Base-by-base conservation (phyloP, 805 yeast species). In the Lipomyces yamanashiensis region DNA sequence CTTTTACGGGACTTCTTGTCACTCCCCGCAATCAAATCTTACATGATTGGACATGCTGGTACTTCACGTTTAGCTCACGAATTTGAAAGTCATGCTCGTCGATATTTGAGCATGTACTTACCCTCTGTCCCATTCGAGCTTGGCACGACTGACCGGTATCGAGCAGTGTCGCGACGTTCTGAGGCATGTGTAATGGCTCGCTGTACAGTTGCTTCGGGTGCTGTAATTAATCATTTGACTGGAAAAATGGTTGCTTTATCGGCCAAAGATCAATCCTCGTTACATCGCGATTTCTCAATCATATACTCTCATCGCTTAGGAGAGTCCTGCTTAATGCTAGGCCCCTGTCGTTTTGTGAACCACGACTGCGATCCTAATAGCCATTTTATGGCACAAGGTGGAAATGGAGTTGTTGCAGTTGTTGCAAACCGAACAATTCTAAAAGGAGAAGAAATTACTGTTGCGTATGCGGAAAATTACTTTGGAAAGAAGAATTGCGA, bases 361-460 rank as follows among this genome's bases (percentile, higher is more conserved):
- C 84, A 81, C 67, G 80, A 81, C 67, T 81, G 84, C 68, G 65
- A 74, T n/a, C 76, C 81, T 4, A 81, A 81, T 67, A 75, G 80
- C 1, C 72, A 71, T 44, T 80, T 81, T 64, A 65, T 71, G 4
- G 70, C 79, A 2, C 61, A 64, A 0, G 70, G 73, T 12, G 59
- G 55, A 34, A 57, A 47, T 21, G 63, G 61, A 10, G 73, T 80
- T 45, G 74, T 81, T 72, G 68, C 71, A 23, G 71, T 81, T 5
- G 65, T 71, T 6, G 77, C 83, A 0, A 63, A 63, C 1, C 72
- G 78, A 36, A 71, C 65, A 7, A 81, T 81, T 21, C 55, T 70
- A 0, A 69, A 74, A 2, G 84, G 84, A n/a, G 82, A 81, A 67
- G 83, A 81, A 67, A 77, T 81, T 39, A 80, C 84, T 2, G 83